phyloP scores from a whole-genome alignment of 2,329 filamentous ascomycete species.

The Emmonsia crescens region DNA sequence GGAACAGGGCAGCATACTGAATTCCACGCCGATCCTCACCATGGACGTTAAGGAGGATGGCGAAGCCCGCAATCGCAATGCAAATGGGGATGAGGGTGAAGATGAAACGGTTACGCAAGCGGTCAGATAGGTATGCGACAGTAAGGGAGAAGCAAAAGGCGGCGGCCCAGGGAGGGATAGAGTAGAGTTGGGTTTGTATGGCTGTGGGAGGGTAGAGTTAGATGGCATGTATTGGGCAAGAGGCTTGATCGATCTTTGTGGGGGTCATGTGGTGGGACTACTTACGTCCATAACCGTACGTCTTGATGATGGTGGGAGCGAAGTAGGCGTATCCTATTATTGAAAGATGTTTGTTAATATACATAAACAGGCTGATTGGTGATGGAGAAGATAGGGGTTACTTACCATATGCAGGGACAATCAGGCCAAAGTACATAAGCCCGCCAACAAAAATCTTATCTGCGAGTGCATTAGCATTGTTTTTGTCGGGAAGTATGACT shows the following conservation, averaged over 20 bases:
- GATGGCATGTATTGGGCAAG: background rate
- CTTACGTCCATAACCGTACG: conserved; percentile 48
- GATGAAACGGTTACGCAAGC: conserved; percentile 57
- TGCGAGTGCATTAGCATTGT: conserved; percentile 9
- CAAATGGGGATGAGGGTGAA: conserved; percentile 61
- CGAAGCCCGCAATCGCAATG: conserved; percentile 63
- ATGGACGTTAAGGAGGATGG: conserved; percentile 61
- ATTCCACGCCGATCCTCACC: conserved; percentile 45
- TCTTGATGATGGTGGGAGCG: conserved; percentile 58
- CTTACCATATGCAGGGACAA: conserved; percentile 60
- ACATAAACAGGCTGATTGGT: background rate
- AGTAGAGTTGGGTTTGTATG: conserved; percentile 43
- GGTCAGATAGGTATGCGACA: conserved; percentile 62
- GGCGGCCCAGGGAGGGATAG: conserved; percentile 52
- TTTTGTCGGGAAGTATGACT: background rate
- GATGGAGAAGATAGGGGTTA: background rate
- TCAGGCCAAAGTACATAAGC: conserved; percentile 71
- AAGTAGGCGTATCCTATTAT: conserved; percentile 58
- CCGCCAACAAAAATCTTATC: conserved; percentile 60
- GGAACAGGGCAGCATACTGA: conserved; percentile 71
- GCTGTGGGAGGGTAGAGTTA: conserved; percentile 15
- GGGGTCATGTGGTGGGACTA: conserved; percentile 2
- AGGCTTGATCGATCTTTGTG: background rate
- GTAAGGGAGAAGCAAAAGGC: conserved; percentile 72
- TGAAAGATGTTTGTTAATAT: conserved; percentile 3